Conservation (phyloP, 1,139 yeast genomes). For the Debaryomycetaceae sp. region DNA sequence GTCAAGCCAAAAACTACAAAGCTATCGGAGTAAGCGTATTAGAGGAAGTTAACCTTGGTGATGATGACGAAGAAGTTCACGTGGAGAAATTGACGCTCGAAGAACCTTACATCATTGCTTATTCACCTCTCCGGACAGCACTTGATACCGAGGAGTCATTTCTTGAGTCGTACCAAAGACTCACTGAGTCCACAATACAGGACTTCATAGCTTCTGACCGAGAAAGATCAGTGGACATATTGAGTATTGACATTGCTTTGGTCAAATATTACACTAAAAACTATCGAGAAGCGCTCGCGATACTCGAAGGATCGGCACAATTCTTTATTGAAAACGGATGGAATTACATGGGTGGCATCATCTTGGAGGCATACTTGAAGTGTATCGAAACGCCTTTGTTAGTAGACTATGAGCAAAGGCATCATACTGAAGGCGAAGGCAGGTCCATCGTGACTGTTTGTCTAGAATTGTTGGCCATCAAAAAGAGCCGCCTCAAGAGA, state of each 20-base stretch:
- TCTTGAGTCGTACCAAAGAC: conserved; percentile 22
- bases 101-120: conserved; percentile 9
- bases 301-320: conserved; percentile 64
- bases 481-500: too few relatives aligned
- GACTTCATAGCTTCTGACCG: conserved; percentile 47
- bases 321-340: conserved; percentile 69
- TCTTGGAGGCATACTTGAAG: conserved; percentile 62
- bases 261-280: conserved; percentile 57
- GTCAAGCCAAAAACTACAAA: conserved; percentile 23
- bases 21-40: conserved; percentile 27
- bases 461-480: conserved; percentile 30
- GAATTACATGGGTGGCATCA: conserved; percentile 62
- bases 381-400: conserved; percentile 53
- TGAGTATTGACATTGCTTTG: conserved; percentile 79
- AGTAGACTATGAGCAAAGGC: neutral
- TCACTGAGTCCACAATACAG: conserved; percentile 42
- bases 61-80: conserved; percentile 4
- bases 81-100: conserved; percentile 3
- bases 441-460: conserved; percentile 26
- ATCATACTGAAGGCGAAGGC: conserved; percentile 15
- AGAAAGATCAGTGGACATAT: conserved; percentile 63
- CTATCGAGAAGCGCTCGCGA: conserved; percentile 56
- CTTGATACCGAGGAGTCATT: conserved; percentile 17
- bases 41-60: conserved; percentile 20
- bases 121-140: conserved; percentile 14